Conservation (phyloP, 2,329 filamentous ascomycete species). For the Sporothrix dimorphospora region DNA sequence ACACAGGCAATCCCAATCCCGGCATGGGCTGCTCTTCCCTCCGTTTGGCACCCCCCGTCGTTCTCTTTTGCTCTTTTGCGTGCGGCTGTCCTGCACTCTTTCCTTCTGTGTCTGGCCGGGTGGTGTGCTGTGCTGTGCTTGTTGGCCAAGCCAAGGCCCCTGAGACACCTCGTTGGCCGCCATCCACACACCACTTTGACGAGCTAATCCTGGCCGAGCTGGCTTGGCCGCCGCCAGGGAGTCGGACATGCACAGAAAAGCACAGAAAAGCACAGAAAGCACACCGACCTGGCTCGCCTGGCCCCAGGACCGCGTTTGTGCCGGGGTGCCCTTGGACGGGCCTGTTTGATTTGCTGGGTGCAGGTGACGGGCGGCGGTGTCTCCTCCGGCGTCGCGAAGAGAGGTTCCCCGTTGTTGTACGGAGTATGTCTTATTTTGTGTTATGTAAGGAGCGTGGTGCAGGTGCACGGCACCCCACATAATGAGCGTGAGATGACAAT, state of each 20-base stretch:
- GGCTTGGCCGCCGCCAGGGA: not conserved
- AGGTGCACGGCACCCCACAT: not conserved
- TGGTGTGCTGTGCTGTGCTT: not conserved
- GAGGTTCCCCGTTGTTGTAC: not conserved
- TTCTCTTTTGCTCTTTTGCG: not conserved
- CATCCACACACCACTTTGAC: conserved; percentile 21
- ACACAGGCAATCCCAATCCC: not conserved
- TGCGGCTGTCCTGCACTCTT: not conserved
- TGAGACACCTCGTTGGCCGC: conserved; percentile 15
- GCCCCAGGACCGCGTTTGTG: not conserved
- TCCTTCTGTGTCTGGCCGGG: conserved; percentile 18
- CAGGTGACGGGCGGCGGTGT: conserved; percentile 16
- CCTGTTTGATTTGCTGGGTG: conserved; percentile 25
- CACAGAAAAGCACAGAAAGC: not conserved
- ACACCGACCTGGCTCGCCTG: not conserved
- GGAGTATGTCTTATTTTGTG: too few relatives aligned
- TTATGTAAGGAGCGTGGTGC: not conserved
- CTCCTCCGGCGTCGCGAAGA: not conserved
- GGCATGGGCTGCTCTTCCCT: not conserved
- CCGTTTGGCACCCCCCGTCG: not conserved
- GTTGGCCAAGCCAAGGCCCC: conserved; percentile 2
- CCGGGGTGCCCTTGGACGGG: not conserved
- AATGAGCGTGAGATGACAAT: too few relatives aligned
- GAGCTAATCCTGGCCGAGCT: conserved; percentile 8
- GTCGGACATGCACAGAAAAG: not conserved